Base-by-base conservation (phyloP, 2,329 filamentous ascomycete genomes). In the Fusarium guadeloupense region DNA sequence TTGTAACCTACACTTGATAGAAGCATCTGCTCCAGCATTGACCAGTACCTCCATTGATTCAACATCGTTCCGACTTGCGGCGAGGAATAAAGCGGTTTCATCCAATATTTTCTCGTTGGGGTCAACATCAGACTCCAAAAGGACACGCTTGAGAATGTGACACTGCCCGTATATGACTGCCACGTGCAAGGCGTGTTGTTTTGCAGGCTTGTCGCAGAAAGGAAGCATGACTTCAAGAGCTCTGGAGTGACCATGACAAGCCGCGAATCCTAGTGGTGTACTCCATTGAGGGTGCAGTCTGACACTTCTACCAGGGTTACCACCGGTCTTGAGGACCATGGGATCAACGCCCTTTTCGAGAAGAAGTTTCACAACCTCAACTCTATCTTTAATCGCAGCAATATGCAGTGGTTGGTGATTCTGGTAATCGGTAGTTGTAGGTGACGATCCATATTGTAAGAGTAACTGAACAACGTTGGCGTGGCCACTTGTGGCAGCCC, bases 381-480 rank as follows among this genome's bases (percentile, higher is more conserved):
- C 25, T 17, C 19, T 16, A n/a, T 34, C 17, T 9, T 58, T 66
- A 5, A 6, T 54, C 4, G 75, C 74, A 6, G 77, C 76, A 20
- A 56, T 7, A 45, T 79, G 74, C 2, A 80, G 53, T 6, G 78
- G 73, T n/a, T 60, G 74, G 1, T 14, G 1, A 1, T 10, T 23
- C 3, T n/a, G 7, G 19, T 6, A 3, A 40, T 72, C 61, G 1
- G 51, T 34, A 14, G 46, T 26, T 37, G 73, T 59, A 9, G 66
- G 68, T 14, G 71, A 55, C 5, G 70, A 75, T 2, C 70, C 71
- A 10, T 62, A 52, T 5, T 44, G 44, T 3, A 74, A 21, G 21
- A 76, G 41, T 0, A 61, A 34, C 1, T 48, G 45, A 7, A 70
- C 49, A 5, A 63, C 51, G 3, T 44, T 58, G 2, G 46, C 28